These are phyloP conservation scores for Penicillium thymicola DNA, from an alignment of 2,329 filamentous ascomycete species.

Conservation along the genomic window DNA sequence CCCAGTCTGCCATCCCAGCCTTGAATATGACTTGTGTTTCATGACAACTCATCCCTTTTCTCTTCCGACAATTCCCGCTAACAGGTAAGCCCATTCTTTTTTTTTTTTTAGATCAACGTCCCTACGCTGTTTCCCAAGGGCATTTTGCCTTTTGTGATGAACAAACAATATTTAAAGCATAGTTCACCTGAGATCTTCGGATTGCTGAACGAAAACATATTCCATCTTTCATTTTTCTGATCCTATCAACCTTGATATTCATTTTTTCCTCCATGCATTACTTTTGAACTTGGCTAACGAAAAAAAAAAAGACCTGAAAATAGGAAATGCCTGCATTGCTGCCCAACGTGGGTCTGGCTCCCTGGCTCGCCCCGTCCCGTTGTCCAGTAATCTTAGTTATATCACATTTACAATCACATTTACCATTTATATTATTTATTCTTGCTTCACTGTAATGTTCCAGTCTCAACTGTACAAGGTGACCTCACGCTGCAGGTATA, in stretches of 20 bases:
- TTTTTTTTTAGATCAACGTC: too few species aligned
- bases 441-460: background rate
- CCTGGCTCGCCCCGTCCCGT: constrained; percentile 21
- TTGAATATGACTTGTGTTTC: constrained; percentile 2
- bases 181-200: constrained; percentile 44
- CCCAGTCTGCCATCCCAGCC: background rate
- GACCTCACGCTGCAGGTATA: constrained; percentile 4
- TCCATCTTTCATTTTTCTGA: constrained; percentile 42
- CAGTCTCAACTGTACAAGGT: background rate
- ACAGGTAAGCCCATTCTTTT: constrained; percentile 19
- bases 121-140: constrained; percentile 1
- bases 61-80: constrained; percentile 6
- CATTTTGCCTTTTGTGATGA: constrained; percentile 32
- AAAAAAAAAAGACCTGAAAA: constrained; percentile 7
- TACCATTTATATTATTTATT: background rate
- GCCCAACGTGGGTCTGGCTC: constrained; percentile 32
- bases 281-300: constrained; percentile 13
- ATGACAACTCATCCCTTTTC: constrained; percentile 3
- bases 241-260: constrained; percentile 10
- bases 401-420: background rate
- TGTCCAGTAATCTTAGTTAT: constrained; percentile 5
- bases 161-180: constrained; percentile 37
- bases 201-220: constrained; percentile 41
- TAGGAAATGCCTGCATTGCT: constrained; percentile 28
- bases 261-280: constrained; percentile 5